These are phyloP conservation scores for Metschnikowia arizonensis DNA, from an alignment of 805 yeast species.

Conservation along the genomic window DNA sequence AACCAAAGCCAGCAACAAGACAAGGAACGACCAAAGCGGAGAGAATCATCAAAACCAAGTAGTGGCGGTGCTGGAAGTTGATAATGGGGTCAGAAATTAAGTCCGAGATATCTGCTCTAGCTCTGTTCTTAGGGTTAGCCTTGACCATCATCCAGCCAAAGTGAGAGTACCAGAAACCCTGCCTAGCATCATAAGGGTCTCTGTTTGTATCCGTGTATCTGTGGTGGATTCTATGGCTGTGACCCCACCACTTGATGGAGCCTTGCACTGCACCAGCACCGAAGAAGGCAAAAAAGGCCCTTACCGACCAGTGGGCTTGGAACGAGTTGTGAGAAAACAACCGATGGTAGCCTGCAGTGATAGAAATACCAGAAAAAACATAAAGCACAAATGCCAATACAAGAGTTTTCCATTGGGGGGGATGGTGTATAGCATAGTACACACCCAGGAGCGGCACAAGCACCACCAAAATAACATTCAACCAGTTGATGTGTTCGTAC, in stretches of 20 bases:
- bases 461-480: constrained; percentile 62
- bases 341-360: constrained; percentile 84
- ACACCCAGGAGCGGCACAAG: constrained; percentile 57
- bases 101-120: constrained; percentile 78
- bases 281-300: constrained; percentile 64
- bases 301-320: constrained; percentile 56
- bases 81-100: constrained; percentile 75
- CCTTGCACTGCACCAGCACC: constrained; percentile 86
- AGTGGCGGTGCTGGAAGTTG: constrained; percentile 77
- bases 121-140: constrained; percentile 78
- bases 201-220: constrained; percentile 78
- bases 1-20: constrained; percentile 25
- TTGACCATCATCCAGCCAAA: constrained; percentile 81
- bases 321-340: constrained; percentile 75
- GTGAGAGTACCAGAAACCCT: constrained; percentile 80
- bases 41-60: constrained; percentile 54
- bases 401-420: constrained; percentile 50
- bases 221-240: constrained; percentile 80
- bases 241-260: constrained; percentile 87
- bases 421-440: constrained; percentile 40
- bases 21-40: constrained; percentile 66
- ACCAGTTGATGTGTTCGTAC: constrained; percentile 75
- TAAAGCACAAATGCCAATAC: constrained; percentile 52
- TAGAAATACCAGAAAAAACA: constrained; percentile 62
- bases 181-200: constrained; percentile 84